Base-by-base conservation (phyloP, 2,329 filamentous ascomycete genomes). In the Pseudogymnoascus sp. region DNA sequence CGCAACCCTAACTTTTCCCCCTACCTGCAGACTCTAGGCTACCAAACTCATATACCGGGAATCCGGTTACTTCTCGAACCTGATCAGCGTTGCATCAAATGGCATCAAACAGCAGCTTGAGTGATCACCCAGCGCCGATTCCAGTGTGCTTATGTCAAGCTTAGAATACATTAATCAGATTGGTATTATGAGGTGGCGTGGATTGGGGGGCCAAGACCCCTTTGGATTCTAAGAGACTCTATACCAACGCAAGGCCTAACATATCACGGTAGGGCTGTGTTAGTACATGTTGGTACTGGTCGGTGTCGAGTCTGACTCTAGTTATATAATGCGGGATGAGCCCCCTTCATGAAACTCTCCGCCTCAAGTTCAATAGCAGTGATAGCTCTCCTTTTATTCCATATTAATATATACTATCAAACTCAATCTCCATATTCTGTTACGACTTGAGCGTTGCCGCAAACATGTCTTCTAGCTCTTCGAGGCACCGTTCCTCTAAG, bases 71-170 rank as follows among this genome's bases (percentile, higher is more conserved):
- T 55, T 55, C 10, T 19, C 45, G 26, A 33, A 19, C 26, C 26
- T 19, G 16, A 33, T 55, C 26, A 8, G 6, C 23, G 23, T 49
- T 23, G 26, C 43, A 21, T 21, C 3, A 7, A 49, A 29, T 49
- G 43, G 26, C 43, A 21, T 21, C 3, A 7, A 49, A 29, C 10
- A 4, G 45, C 19, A 55, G 26, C 45, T 19, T 55, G 8, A 12
- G 6, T 55, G 14, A 12, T 29, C 26, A 33, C 21, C 45, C n/a
- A 55, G 11, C 45, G 16, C 45, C 26, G 21, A 16, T 33, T 6
- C 26, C n/a, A 19, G n/a, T 19, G n/a, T 55, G 45, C 45, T 55
- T 55, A 55, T 55, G 45, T 49, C 45, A 55, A 55, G 45, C n/a
- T 55, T 55, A 55, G 8, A 55, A 55, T 33, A 55, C n/a, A 19